Evolutionary conservation across 345 rosid species (phyloP).

Genomic region (Populus tremula): DNA sequence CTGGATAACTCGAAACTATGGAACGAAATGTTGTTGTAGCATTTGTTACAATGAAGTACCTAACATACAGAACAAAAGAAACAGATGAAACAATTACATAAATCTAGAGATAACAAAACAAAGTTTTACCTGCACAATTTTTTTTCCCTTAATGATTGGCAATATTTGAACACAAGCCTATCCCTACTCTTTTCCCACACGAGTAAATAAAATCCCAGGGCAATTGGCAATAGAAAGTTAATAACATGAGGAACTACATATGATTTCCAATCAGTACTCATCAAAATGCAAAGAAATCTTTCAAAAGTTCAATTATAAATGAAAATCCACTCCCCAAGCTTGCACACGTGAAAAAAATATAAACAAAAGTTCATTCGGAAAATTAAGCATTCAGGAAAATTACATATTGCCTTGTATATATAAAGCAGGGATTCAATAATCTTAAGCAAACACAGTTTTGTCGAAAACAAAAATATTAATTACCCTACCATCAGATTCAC

Average conservation of each 20-base stretch:
- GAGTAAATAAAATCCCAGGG: not conserved
- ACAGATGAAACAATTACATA: not conserved
- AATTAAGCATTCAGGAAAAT: not conserved
- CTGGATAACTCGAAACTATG: slow-evolving; percentile 57
- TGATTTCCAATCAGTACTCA: not conserved
- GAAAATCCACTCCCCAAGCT: not conserved
- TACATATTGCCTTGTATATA: not conserved
- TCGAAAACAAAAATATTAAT: too few species aligned
- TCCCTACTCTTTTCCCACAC: not conserved
- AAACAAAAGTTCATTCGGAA: not conserved
- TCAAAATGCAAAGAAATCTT: not conserved
- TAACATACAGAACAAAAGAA: slow-evolving; percentile 18
- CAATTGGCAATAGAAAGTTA: not conserved
- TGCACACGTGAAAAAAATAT: too few species aligned
- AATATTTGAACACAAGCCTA: not conserved
- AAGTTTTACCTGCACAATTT: too few species aligned
- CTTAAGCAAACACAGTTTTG: not conserved
- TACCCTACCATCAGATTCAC: not conserved
- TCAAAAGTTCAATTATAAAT: not conserved
- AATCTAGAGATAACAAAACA: not conserved
- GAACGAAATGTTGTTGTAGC: slow-evolving; percentile 61
- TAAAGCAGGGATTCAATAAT: not conserved
- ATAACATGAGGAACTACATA: not conserved
- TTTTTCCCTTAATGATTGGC: too few species aligned
- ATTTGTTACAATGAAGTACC: slow-evolving; percentile 58